Evolutionary conservation across 1,284 basidiomycete genomes (phyloP).

Genomic region (Heterobasidion occidentale): DNA sequence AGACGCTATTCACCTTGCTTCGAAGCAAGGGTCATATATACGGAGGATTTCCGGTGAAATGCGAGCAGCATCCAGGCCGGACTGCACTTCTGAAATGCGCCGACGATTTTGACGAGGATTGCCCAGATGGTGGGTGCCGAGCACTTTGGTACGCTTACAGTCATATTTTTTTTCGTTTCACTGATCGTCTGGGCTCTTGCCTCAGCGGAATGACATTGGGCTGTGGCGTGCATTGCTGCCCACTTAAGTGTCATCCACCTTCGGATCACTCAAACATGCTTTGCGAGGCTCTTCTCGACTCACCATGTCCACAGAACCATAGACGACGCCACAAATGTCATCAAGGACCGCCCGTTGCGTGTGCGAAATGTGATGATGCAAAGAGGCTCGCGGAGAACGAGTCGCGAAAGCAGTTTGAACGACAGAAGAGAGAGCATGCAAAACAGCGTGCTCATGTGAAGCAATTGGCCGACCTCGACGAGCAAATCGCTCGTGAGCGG

Average conservation of each 20-base stretch:
- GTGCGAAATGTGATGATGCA: slow-evolving; percentile 22
- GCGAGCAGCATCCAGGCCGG: slow-evolving; percentile 42
- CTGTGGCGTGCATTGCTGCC: slow-evolving; percentile 44
- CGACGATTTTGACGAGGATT: slow-evolving; percentile 40
- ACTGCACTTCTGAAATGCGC: slow-evolving; percentile 27
- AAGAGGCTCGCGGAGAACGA: slow-evolving; percentile 23
- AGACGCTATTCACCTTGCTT: slow-evolving; percentile 35
- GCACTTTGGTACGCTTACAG: slow-evolving; percentile 39
- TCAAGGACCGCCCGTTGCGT: slow-evolving; percentile 21
- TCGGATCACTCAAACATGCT: slow-evolving; percentile 38
- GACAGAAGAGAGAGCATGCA: slow-evolving; percentile 25
- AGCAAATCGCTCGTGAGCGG: slow-evolving; percentile 15
- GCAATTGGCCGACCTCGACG: slow-evolving; percentile 24
- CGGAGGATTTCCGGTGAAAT: slow-evolving; percentile 48
- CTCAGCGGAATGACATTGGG: slow-evolving; percentile 34
- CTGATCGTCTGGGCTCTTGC: background rate
- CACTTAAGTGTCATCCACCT: slow-evolving; percentile 47
- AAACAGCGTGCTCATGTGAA: slow-evolving; percentile 23
- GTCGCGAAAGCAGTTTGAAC: slow-evolving; percentile 19
- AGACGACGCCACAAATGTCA: slow-evolving; percentile 26
- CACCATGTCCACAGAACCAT: slow-evolving; percentile 29
- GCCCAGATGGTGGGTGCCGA: slow-evolving; percentile 56
- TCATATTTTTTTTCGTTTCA: slow-evolving; percentile 13
- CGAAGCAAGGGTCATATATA: slow-evolving; percentile 35
- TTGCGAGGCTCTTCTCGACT: slow-evolving; percentile 25